These are phyloP conservation scores for Eurotiales sp. DNA, from an alignment of 2,329 filamentous ascomycete genomes.

Conservation along the genomic window DNA sequence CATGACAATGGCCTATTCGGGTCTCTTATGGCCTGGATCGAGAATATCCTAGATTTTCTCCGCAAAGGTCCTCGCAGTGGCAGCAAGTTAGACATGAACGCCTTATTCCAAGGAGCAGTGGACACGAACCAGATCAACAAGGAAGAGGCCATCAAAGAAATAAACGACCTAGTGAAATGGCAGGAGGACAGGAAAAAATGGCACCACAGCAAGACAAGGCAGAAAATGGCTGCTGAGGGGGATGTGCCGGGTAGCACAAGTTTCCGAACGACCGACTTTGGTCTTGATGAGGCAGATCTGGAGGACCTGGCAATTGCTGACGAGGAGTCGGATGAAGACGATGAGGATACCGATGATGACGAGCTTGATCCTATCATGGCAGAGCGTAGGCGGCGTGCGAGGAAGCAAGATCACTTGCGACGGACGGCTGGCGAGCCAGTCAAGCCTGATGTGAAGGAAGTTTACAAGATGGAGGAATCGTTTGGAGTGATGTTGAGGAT, in stretches of 20 bases:
- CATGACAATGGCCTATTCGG: slow-evolving; percentile 97
- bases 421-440: slow-evolving; percentile 76
- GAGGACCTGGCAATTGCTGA: slow-evolving; percentile 82
- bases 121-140: slow-evolving; percentile 66
- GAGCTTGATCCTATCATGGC: slow-evolving; percentile 82
- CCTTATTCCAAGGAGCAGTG: slow-evolving; percentile 77
- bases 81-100: slow-evolving; percentile 82
- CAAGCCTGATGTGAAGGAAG: slow-evolving; percentile 75
- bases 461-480: slow-evolving; percentile 73
- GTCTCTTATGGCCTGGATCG: slow-evolving; percentile 94
- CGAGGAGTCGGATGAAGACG: slow-evolving; percentile 60
- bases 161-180: slow-evolving; percentile 84
- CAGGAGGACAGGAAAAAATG: slow-evolving; percentile 95
- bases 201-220: slow-evolving; percentile 95
- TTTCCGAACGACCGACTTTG: slow-evolving; percentile 84
- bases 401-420: slow-evolving; percentile 74
- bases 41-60: slow-evolving; percentile 90
- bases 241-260: slow-evolving; percentile 49
- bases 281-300: slow-evolving; percentile 75
- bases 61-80: slow-evolving; percentile 79
- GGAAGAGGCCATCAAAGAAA: slow-evolving; percentile 69
- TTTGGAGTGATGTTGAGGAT: slow-evolving; percentile 79
- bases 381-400: slow-evolving; percentile 72
- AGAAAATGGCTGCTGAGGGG: slow-evolving; percentile 95
- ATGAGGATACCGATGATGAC: slow-evolving; percentile 69